phyloP scores from a whole-genome alignment of 1,139 yeast species.

The Hansenula sp. region DNA sequence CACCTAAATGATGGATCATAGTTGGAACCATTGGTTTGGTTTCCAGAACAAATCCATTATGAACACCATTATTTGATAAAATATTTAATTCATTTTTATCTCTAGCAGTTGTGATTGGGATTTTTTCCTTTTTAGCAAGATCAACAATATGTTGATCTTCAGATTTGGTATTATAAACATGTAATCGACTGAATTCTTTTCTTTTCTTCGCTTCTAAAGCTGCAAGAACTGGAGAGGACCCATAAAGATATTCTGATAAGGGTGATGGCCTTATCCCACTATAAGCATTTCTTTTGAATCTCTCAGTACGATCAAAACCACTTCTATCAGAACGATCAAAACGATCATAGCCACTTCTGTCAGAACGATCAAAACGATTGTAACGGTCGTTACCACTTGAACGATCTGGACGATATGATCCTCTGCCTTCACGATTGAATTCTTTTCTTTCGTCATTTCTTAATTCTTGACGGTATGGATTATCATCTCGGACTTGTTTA shows the following conservation, averaged over 20 bases:
- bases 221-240: constrained; percentile 72
- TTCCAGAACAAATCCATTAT: constrained; percentile 77
- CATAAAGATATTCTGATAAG: constrained; percentile 65
- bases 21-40: constrained; percentile 53
- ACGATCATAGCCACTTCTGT: neutral
- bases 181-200: constrained; percentile 46
- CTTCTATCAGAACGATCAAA: neutral
- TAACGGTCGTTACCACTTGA: too few species aligned
- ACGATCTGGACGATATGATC: too few species aligned
- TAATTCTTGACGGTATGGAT: neutral
- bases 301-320: neutral
- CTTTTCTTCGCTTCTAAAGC: constrained; percentile 60
- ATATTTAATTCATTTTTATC: constrained; percentile 56
- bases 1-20: constrained; percentile 36
- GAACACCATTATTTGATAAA: constrained; percentile 68
- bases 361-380: neutral
- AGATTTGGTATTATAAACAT: constrained; percentile 40
- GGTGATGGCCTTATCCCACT: constrained; percentile 31
- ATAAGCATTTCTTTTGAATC: constrained; percentile 7
- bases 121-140: constrained; percentile 43
- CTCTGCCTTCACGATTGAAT: too few species aligned
- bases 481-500: neutral
- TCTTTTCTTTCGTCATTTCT: too few species aligned
- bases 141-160: constrained; percentile 36
- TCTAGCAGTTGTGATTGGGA: constrained; percentile 39